Evolutionary conservation across 2,329 filamentous ascomycete genomes (phyloP), one percentile per base, ranked within the genome.

Genomic region (Aureobasidium sp.): DNA sequence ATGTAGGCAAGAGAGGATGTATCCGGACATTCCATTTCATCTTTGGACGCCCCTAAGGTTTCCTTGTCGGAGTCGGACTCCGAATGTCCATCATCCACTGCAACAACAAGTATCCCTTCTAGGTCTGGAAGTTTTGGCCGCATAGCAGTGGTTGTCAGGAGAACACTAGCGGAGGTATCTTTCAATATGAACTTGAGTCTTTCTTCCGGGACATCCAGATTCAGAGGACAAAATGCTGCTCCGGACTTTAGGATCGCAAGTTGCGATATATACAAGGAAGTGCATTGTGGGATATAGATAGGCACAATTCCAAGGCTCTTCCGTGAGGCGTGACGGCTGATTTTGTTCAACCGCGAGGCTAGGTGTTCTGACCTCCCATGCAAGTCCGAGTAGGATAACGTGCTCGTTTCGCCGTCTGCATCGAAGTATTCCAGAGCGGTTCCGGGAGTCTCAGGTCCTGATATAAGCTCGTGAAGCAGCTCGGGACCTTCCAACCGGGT

Each of bases 211-310:
- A 86, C 83, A 72, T 95, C 91, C 51, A 89, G 79, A 63, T 87
- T 87, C 60, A 96, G 75, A 0, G 92, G 91, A 65, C 91, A 96
- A 67, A 96, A 96, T 0, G 90, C 90, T 37, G 83, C 89, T 7
- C 92, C 92, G 13, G 85, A 85, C 71, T 92, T 91, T 49, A 96
- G 77, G 57, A 93, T 83, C 3, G 87, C 90, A 46, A 96, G 73
- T 63, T 89, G 81, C 1, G 89, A 80, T 60, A 94, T 79, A 72
- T 96, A 96, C 25, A 96, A 79, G 49, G 86, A 80, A 10, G 86
- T 84, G 15, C 83, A 88, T 73, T 96, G 92, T 2, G 87, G 86
- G 17, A 95, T 74, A 21, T 95, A 79, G 2, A 96, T 75, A 0
- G 92, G 91, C 38, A 96, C 79, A 37, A 95, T 76, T 21, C 69